Percentiles rank a stretch among this genome's conserved stretches.
phyloP scores from a whole-genome alignment of 768 basidiomycete species.

The Asterophora parasitica region DNA sequence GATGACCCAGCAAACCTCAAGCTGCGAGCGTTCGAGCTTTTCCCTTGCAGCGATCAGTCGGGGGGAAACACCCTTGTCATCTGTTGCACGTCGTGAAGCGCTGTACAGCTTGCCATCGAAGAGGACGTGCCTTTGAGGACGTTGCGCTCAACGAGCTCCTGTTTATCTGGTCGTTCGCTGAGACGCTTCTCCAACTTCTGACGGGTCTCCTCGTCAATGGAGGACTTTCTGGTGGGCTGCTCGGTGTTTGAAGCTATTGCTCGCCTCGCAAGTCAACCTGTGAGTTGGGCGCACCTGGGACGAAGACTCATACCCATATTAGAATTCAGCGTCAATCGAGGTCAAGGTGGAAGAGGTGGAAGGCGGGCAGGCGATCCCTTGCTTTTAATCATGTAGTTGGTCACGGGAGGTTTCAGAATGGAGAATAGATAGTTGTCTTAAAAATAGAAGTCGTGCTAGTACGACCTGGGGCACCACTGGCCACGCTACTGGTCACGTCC shows the following conservation, averaged over 20 bases:
- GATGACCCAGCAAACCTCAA: slow-evolving; percentile 39
- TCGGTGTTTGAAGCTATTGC: not conserved
- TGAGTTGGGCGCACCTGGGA: not conserved
- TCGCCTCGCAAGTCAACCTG: not conserved
- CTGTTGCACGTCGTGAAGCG: slow-evolving; percentile 25
- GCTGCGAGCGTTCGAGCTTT: slow-evolving; percentile 55
- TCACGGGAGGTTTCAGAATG: slow-evolving; percentile 9
- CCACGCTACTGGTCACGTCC: too few relatives aligned
- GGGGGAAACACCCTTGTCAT: slow-evolving; percentile 56
- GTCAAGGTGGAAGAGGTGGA: not conserved
- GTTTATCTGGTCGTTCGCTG: slow-evolving; percentile 49
- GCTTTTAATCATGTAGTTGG: slow-evolving; percentile 1
- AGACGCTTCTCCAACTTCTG: slow-evolving; percentile 52
- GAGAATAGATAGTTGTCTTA: too few relatives aligned
- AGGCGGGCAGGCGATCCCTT: too few relatives aligned
- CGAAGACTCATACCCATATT: slow-evolving; percentile 1
- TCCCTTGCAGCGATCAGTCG: slow-evolving; percentile 56
- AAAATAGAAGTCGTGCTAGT: too few relatives aligned
- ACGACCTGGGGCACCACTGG: too few relatives aligned
- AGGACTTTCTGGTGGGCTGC: slow-evolving; percentile 10
- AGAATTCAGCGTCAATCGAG: slow-evolving; percentile 1
- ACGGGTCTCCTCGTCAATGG: slow-evolving; percentile 22
- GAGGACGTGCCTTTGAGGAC: slow-evolving; percentile 54
- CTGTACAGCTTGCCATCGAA: not conserved
- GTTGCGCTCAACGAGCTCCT: slow-evolving; percentile 60